These are phyloP conservation scores for Aspergillus piperis DNA, from an alignment of 2,329 filamentous ascomycete species.

Conservation along the genomic window DNA sequence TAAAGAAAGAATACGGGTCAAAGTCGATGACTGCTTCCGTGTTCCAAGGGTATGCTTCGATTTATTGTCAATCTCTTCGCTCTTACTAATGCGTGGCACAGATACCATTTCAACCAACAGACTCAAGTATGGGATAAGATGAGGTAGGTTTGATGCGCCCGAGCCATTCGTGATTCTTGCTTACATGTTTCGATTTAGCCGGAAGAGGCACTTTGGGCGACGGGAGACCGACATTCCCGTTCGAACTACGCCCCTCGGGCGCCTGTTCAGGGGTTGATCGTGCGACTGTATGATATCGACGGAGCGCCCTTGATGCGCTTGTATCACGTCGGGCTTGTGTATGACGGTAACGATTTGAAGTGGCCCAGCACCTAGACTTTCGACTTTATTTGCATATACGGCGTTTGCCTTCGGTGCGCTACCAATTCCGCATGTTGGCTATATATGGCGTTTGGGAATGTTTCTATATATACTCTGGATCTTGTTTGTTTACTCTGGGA, in stretches of 20 bases:
- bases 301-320: background rate
- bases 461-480: conserved; percentile 19
- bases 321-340: background rate
- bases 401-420: conserved; percentile 10
- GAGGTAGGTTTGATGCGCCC: background rate
- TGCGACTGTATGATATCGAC: background rate
- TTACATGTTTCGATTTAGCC: background rate
- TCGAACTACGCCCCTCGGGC: conserved; percentile 14
- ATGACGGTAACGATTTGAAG: conserved; percentile 13
- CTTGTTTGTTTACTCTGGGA: background rate
- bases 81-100: background rate
- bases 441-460: conserved; percentile 9
- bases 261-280: conserved; percentile 6
- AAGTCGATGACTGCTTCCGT: conserved; percentile 49
- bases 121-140: conserved; percentile 5
- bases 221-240: conserved; percentile 8
- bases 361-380: conserved; percentile 6
- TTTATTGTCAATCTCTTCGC: too few relatives aligned
- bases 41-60: conserved; percentile 43
- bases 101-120: conserved; percentile 3
- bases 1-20: conserved; percentile 58
- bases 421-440: conserved; percentile 9
- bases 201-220: background rate
- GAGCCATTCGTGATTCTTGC: background rate
- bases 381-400: conserved; percentile 14